Evolutionary conservation across 2,329 filamentous ascomycete species (phyloP).

Genomic region (Pseudogymnoascus sp.): DNA sequence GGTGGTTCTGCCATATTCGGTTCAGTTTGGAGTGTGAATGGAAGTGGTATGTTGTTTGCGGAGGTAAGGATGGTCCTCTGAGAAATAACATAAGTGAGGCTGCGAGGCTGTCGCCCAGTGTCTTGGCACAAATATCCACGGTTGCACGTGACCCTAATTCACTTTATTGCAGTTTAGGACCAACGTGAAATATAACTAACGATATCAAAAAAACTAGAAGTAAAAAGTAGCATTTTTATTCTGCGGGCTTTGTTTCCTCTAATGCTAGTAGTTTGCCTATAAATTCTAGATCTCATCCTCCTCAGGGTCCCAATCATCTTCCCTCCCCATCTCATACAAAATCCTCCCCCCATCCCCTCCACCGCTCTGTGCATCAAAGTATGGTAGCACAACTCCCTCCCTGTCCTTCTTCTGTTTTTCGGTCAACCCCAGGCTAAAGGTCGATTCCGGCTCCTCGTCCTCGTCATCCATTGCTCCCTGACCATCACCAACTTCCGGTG

Average conservation of each 20-base stretch:
- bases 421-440: constrained; percentile 80
- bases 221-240: neutral
- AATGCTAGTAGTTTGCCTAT: neutral
- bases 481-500: constrained; percentile 27
- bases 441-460: constrained; percentile 56
- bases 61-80: neutral
- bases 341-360: constrained; percentile 86
- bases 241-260: neutral
- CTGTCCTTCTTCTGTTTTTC: constrained; percentile 83
- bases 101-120: neutral
- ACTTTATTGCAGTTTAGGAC: neutral
- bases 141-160: neutral
- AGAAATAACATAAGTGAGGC: constrained; percentile 2
- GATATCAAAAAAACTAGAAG: neutral
- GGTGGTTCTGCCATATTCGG: constrained; percentile 45
- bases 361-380: constrained; percentile 90
- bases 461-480: constrained; percentile 32
- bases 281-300: constrained; percentile 63
- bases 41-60: neutral
- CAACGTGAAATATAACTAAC: neutral
- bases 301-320: constrained; percentile 95
- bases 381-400: constrained; percentile 85
- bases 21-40: neutral
- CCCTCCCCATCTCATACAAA: constrained; percentile 90
- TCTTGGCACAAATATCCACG: neutral